These are phyloP conservation scores for Coemansia javaensis DNA, from an alignment of 192 early-diverging fungal genomes.

Conservation along the genomic window DNA sequence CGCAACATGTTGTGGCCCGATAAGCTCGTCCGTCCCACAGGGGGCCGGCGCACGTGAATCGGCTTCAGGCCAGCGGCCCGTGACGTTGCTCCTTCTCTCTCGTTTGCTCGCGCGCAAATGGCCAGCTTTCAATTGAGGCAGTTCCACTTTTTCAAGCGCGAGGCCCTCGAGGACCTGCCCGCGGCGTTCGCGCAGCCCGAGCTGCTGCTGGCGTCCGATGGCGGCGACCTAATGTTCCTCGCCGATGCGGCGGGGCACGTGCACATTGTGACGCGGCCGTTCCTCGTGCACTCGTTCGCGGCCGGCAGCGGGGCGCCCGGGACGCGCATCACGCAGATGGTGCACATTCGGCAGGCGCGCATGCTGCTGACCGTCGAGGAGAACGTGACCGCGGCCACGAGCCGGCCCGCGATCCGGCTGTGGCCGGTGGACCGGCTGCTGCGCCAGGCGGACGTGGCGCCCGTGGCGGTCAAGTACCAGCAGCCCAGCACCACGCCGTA, in stretches of 20 bases:
- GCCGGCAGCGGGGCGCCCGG: conserved; percentile 51
- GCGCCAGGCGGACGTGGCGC: conserved; percentile 33
- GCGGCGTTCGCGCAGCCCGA: conserved; percentile 34
- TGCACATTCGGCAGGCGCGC: conserved; percentile 72
- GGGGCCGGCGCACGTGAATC: conserved; percentile 1
- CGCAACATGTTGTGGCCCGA: too few species aligned
- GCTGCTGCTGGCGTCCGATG: conserved; percentile 41
- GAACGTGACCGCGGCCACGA: conserved; percentile 21
- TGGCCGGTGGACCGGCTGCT: conserved; percentile 45
- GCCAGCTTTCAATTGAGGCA: conserved; percentile 47
- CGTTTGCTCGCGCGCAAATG: conserved; percentile 15
- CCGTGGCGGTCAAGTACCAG: conserved; percentile 33
- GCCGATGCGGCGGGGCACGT: conserved; percentile 47
- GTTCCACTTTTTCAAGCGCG: conserved; percentile 52
- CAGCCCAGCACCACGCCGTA: conserved; percentile 33
- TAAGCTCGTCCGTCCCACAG: too few species aligned
- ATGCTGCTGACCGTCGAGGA: conserved; percentile 69
- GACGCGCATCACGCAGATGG: conserved; percentile 75
- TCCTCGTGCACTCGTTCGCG: conserved; percentile 62
- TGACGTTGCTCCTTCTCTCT: background rate
- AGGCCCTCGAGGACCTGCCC: conserved; percentile 35
- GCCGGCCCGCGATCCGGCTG: conserved; percentile 33
- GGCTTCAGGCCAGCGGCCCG: too few species aligned
- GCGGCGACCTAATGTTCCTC: conserved; percentile 43
- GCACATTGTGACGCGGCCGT: conserved; percentile 61